phyloP scores from a whole-genome alignment of 1,284 basidiomycete species.

The Papiliotrema laurentii region DNA sequence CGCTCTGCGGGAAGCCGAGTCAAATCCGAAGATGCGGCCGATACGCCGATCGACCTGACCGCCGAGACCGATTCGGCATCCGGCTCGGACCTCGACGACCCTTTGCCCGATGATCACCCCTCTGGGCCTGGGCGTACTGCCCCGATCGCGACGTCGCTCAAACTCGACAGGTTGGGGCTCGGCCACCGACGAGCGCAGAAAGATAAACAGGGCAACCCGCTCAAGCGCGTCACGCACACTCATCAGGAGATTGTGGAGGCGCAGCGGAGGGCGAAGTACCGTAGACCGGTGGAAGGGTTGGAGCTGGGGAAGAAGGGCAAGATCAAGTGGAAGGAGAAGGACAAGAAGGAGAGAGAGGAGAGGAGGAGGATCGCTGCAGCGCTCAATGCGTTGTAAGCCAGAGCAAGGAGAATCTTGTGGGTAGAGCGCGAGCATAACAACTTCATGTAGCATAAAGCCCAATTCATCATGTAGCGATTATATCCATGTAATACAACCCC shows the following conservation, averaged over 20 bases:
- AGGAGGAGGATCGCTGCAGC: conserved; percentile 27
- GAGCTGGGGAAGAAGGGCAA: conserved; percentile 31
- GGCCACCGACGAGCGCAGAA: conserved; percentile 19
- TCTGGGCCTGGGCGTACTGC: conserved; percentile 37
- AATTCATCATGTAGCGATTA: too few relatives aligned
- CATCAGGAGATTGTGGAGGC: conserved; percentile 33
- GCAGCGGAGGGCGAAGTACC: conserved; percentile 21
- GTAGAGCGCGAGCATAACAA: too few relatives aligned
- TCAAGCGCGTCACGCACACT: conserved; percentile 36
- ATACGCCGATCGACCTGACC: conserved; percentile 9
- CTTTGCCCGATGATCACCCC: background rate
- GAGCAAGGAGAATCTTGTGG: background rate
- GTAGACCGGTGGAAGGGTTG: conserved; percentile 1
- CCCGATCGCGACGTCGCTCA: conserved; percentile 39
- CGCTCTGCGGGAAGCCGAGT: background rate
- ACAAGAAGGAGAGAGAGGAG: conserved; percentile 37
- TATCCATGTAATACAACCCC: too few relatives aligned
- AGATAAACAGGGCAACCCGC: conserved; percentile 1
- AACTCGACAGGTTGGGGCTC: conserved; percentile 39
- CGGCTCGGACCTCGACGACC: conserved; percentile 2
- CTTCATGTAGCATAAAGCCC: too few relatives aligned
- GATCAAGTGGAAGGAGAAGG: conserved; percentile 38
- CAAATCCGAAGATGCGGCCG: conserved; percentile 2
- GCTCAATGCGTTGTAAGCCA: conserved; percentile 18
- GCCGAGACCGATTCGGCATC: conserved; percentile 7